Conservation (phyloP, 768 basidiomycete species). For the Macrocybe gigantea region DNA sequence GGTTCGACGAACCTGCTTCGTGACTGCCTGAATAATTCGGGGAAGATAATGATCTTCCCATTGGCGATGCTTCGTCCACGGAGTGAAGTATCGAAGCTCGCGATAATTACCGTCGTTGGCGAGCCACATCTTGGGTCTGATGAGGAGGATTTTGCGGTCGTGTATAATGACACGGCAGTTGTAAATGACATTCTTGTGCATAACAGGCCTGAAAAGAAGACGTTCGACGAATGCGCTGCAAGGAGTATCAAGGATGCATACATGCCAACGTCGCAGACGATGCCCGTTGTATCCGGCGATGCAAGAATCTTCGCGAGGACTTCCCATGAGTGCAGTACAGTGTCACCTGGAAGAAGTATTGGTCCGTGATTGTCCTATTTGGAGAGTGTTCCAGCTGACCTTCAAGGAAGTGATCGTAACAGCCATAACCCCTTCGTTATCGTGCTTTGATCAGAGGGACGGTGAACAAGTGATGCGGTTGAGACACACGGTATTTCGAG, state of each 20-base stretch:
- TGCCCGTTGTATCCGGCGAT: slow-evolving; percentile 73
- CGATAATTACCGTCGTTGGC: slow-evolving; percentile 99
- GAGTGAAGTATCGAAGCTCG: slow-evolving; percentile 84
- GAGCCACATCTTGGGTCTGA: slow-evolving; percentile 99
- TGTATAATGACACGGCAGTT: slow-evolving; percentile 92
- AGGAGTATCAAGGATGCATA: slow-evolving; percentile 26
- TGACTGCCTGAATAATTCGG: slow-evolving; percentile 80
- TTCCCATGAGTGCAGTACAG: slow-evolving; percentile 96
- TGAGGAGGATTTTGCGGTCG: slow-evolving; percentile 82
- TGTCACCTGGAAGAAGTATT: slow-evolving; percentile 64
- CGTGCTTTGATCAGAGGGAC: not conserved
- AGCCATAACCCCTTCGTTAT: slow-evolving; percentile 83
- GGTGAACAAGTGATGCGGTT: not conserved
- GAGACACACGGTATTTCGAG: slow-evolving; percentile 83
- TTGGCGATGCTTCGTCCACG: slow-evolving; percentile 87
- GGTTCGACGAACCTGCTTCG: slow-evolving; percentile 61
- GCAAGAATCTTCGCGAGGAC: slow-evolving; percentile 87
- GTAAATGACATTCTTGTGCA: slow-evolving; percentile 97
- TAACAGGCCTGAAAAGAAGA: slow-evolving; percentile 69
- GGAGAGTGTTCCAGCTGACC: slow-evolving; percentile 36
- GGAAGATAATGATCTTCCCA: slow-evolving; percentile 93
- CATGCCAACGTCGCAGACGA: slow-evolving; percentile 98
- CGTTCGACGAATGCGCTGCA: not conserved
- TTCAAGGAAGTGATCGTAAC: slow-evolving; percentile 96
- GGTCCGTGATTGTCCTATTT: not conserved